These are phyloP conservation scores for Pseudoperonospora humuli DNA, from an alignment of 352 stramenopile species.

Conservation along the genomic window DNA sequence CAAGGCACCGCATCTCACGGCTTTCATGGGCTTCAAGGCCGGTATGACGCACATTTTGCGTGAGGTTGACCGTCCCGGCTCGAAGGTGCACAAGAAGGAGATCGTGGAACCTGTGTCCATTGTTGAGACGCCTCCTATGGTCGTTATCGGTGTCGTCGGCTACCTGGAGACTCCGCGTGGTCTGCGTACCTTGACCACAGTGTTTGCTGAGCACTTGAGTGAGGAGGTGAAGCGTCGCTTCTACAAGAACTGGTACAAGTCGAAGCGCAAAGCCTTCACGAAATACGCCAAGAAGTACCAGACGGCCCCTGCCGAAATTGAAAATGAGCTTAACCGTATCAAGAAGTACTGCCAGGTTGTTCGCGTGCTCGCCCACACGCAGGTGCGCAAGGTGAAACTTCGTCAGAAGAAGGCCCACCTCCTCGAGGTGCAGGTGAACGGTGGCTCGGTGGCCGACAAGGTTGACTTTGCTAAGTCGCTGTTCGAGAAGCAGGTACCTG, in stretches of 20 bases:
- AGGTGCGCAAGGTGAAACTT: conserved; percentile 99
- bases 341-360: conserved; percentile 99
- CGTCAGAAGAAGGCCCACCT: conserved; percentile 99
- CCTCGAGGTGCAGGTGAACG: conserved; percentile 99
- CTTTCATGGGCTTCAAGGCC: conserved; percentile 99
- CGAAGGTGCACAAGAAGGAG: conserved; percentile 99
- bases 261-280: conserved; percentile 99
- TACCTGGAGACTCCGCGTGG: conserved; percentile 99
- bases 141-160: conserved; percentile 98
- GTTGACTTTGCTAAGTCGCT: conserved; percentile 98
- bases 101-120: conserved; percentile 99
- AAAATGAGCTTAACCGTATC: conserved; percentile 98
- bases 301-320: conserved; percentile 87
- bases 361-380: conserved; percentile 98
- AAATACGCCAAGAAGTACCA: conserved; percentile 99
- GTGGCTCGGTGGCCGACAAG: conserved; percentile 95
- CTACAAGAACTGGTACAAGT: conserved; percentile 99
- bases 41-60: conserved; percentile 99
- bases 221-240: conserved; percentile 99
- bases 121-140: conserved; percentile 98
- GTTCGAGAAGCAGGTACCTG: conserved; percentile 98
- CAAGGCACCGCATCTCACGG: conserved; percentile 96
- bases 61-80: conserved; percentile 97
- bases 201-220: conserved; percentile 99
- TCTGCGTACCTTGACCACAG: conserved; percentile 97